Evolutionary conservation across 1,139 yeast genomes (phyloP), one percentile per base, ranked within the genome.

Genomic region (Lipomyces yarrowii): DNA sequence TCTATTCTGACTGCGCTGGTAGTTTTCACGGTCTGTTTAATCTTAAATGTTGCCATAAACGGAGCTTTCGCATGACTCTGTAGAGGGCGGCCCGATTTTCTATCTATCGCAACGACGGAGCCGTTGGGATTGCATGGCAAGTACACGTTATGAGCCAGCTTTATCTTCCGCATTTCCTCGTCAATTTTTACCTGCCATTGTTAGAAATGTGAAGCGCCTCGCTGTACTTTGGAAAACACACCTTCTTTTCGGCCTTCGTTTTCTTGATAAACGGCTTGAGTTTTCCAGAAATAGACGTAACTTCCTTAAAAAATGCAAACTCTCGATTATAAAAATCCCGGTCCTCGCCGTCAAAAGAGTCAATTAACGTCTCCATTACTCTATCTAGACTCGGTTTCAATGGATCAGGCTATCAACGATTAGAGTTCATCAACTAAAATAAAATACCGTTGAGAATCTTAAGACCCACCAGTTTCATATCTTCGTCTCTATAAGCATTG

Each of bases 51-150:
- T 0, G 99, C 99, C 93, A 96, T 85, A 76, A 91, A 96, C 57
- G 99, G 99, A 0, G 99, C 98, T 77, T 96, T 96, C 18, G 99
- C 99, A 77, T 96, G 99, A 23, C 97, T 91, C 79, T 96, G 99
- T 73, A 96, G 82, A n/a, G 99, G 99, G 73, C 86, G 87, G 68
- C 99, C 99, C 8, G 97, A 88, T 72, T 88, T 89, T 68, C 99
- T 83, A 76, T 92, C 93, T 76, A 96, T 94, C 74, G 92, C 98
- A 69, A 92, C 81, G 48, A 96, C 91, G n/a, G 83, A 84, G 60
- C 99, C 99, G 77, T 94, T 98, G 0, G 99, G 99, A 74, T 96
- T 94, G 71, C 96, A 89, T 32, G 99, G 99, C 69, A 96, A 81
- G 75, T 96, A 96, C 4, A 92, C 99, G 23, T 93, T 97, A 11